Evolutionary conservation across 2,329 filamentous ascomycete genomes (phyloP), one percentile per base, ranked within the genome.

Genomic region (Paecilomyces variotii): DNA sequence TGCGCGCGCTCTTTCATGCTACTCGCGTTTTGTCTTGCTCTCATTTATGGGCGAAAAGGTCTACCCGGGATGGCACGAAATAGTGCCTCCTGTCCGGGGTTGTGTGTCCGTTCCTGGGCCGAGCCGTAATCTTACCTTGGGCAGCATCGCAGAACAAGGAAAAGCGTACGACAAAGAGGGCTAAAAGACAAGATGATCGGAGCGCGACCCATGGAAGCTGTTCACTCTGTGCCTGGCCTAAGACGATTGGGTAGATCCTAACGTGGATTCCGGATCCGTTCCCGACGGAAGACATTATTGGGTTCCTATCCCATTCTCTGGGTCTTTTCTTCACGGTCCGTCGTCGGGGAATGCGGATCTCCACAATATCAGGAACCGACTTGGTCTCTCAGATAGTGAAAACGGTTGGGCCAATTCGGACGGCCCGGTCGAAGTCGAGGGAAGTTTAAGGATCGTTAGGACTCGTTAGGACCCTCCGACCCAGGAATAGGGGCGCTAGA

Each of bases 331-430:
- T 60, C 59, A 57, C 50, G 57, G 57, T 59, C 52, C 56, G 56
- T 49, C 49, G 34, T 63, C 65, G 66, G 66, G 66, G 66, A 68
- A 68, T 57, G 58, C 65, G 64, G 65, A 59, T 51, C 61, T 56
- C 66, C 66, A 67, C 65, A 63, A 28, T 25, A 26, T 26, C 50
- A 52, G 50, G 27, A 52, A 26, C 39, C 39, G 35, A 45, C 35
- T 19, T 45, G 35, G 35, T 45, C 14, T 45, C 35, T 3, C 39
- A 14, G 39, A 45, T 19, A 45, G 39, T 45, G 39, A 14, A 45
- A 32, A 45, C 39, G 12, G 39, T 45, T 45, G 39, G 19, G 7
- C 39, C 39, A 45, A 45, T 45, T 45, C n/a, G 5, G 19, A 45
- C 39, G 19, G 39, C 9, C 39, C 35, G 28, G 35, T 39, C 35